Base-by-base conservation (phyloP, 192 early-diverging fungal species). In the Phlyctochytrium arcticum region DNA sequence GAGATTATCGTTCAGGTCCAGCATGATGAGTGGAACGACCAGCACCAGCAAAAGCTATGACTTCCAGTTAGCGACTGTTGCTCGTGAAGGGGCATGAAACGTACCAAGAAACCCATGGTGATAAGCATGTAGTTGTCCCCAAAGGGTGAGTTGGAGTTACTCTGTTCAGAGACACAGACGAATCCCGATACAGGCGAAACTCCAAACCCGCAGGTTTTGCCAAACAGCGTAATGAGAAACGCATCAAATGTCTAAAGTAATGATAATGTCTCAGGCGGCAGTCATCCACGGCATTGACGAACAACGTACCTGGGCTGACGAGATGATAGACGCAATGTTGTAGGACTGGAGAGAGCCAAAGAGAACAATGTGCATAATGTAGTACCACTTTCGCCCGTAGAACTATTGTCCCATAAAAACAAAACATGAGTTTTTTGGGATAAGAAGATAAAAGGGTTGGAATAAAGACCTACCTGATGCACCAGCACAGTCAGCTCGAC, bases 401-500 rank as follows among this genome's bases (percentile, higher is more conserved):
- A 83, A 89, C 48, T 65, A 23, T 26, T 7, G 24, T 21, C 12
- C n/a, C 50, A n/a, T n/a, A 12, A 12, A 12, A 27, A 2, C 34
- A n/a, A n/a, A n/a, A n/a, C n/a, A n/a, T n/a, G n/a, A n/a, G n/a
- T n/a, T 56, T 33, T 10, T 51, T 12, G 24, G 10, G 10, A 24
- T 19, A 53, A 12, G 3, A 27, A 17, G 1, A 53, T 2, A 69
- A 19, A n/a, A 6, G 48, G 24, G 17, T 35, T 36, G 34, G 23
- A 4, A 42, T 1, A 9, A 27, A 26, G 27, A 1, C 57, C 37
- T 53, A 65, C 69, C 57, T 80, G 82, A 48, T 85, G 78, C 3
- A 85, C 84, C 34, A 90, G 68, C 21, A 84, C 85, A 1, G 89
- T 85, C 56, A 89, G 83, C 67, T 90, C 89, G 21, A 90, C 74